Evolutionary conservation across 495 filamentous ascomycete species (phyloP), one percentile per base, ranked within the genome.

Genomic region (Trichocladium antarcticum): DNA sequence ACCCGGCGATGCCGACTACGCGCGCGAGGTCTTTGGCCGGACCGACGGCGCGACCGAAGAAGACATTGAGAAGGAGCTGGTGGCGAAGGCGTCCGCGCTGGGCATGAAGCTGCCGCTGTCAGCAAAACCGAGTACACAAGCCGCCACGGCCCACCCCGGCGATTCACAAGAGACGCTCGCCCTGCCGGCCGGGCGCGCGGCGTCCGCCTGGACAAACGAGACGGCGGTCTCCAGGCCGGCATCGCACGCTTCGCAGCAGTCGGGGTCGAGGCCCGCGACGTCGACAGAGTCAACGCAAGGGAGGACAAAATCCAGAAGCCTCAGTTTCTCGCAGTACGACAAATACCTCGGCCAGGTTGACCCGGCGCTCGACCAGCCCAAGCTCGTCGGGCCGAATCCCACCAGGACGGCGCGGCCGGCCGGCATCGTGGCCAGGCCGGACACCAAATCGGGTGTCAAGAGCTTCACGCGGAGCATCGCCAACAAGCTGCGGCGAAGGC

Each of bases 311-410:
- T 64, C 69, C 35, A 66, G 65, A 42, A 66, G 55, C 37, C 56
- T 76, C 27, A 75, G 59, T 21, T 76, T 77, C 53, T 63, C 66
- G 12, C 69, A 67, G n/a, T 78, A 78, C 47, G 75, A 77, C 12
- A 73, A 64, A 50, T 76, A 71, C 36, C 53, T 77, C 43, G 61
- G 62, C 24, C 65, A 73, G 38, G 45, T 70, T 5, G 61, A 68
- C 47, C 65, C 60, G 11, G 61, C 45, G n/a, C 50, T 67, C 39
- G 64, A 61, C 47, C 70, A 66, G 48, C 59, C 57, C 38, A 67
- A 56, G 53, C 66, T 67, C 28, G 42, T 56, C 15, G 52, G 55
- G 46, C 44, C 39, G 32, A 20, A 51, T 51, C 6, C 50, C 42
- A 36, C 52, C 41, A 32, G 54, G 57, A 28, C 50, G 37, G 55